phyloP scores from a whole-genome alignment of 1,284 basidiomycete species.

The Naganishia sp. region DNA sequence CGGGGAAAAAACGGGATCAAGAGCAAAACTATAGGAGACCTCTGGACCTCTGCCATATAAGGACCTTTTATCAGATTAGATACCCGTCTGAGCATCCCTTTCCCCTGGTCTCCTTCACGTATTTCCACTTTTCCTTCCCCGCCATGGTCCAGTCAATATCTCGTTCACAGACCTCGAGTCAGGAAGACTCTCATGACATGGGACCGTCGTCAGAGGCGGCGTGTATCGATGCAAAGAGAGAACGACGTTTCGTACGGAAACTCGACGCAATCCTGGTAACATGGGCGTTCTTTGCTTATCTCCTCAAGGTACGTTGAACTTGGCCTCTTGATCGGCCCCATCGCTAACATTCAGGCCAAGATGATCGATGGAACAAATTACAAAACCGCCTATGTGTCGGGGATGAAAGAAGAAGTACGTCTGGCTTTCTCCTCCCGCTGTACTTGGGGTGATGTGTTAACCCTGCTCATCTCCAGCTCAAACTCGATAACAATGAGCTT shows the following conservation, averaged over 20 bases:
- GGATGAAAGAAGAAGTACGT: slow-evolving; percentile 69
- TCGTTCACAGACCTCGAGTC: no score
- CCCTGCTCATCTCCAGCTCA: slow-evolving; percentile 14
- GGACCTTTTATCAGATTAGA: no score
- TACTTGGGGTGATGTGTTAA: background rate
- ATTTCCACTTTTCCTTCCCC: no score
- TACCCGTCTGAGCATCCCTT: no score
- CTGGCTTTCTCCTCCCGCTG: slow-evolving; percentile 55
- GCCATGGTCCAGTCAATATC: no score
- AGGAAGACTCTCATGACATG: no score
- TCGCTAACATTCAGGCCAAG: slow-evolving; percentile 37
- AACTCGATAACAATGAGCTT: slow-evolving; percentile 61
- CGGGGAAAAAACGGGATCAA: no score
- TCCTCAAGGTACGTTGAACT: slow-evolving; percentile 6
- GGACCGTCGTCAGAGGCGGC: no score
- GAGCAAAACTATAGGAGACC: no score
- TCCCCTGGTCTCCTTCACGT: no score
- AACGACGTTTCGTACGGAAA: slow-evolving; percentile 41
- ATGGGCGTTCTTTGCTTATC: slow-evolving; percentile 39
- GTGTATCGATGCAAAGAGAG: slow-evolving; percentile 10
- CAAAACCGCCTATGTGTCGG: slow-evolving; percentile 61
- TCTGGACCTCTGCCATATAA: no score
- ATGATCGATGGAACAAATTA: slow-evolving; percentile 39
- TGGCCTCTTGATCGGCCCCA: background rate
- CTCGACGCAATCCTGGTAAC: slow-evolving; percentile 45